Evolutionary conservation across 164 flowering plant genomes (phyloP).

Genomic region (Malania oleifera): DNA sequence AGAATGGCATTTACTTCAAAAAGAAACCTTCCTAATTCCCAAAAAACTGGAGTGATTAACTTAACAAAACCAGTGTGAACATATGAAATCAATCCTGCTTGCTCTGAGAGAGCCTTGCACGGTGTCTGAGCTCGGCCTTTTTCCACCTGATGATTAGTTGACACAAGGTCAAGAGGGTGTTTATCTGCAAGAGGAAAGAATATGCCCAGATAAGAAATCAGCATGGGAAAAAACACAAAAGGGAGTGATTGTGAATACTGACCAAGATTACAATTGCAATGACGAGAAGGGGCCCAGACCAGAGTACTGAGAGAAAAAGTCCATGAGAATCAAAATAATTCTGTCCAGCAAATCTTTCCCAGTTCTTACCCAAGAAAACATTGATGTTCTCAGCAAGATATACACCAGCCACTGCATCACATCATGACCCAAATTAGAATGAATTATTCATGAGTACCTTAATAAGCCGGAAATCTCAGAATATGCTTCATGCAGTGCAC

Average conservation of each 20-base stretch:
- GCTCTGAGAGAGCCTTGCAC: conserved; percentile 57
- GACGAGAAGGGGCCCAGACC: conserved; percentile 93
- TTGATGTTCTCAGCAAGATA: conserved; percentile 85
- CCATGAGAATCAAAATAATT: conserved; percentile 85
- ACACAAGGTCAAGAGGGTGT: conserved; percentile 70
- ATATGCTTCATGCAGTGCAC: too few species aligned
- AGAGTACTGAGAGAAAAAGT: conserved; percentile 70
- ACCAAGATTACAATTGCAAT: conserved; percentile 78
- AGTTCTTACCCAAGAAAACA: conserved; percentile 44
- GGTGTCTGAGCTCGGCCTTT: conserved; percentile 80
- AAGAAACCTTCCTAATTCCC: too few species aligned
- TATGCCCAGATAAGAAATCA: not conserved
- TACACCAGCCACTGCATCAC: conserved; percentile 74
- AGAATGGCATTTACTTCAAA: too few species aligned
- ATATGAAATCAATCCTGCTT: conserved; percentile 46
- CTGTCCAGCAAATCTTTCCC: conserved; percentile 82
- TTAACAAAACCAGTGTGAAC: not conserved
- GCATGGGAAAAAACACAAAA: not conserved
- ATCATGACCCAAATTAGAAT: not conserved
- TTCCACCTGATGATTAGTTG: conserved; percentile 77
- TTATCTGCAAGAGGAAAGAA: conserved; percentile 48
- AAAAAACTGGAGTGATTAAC: too few species aligned
- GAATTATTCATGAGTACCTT: too few species aligned
- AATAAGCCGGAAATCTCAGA: too few species aligned
- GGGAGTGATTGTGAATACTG: conserved; percentile 21